Conservation (phyloP, 495 filamentous ascomycete genomes). For the Penicillium herquei region DNA sequence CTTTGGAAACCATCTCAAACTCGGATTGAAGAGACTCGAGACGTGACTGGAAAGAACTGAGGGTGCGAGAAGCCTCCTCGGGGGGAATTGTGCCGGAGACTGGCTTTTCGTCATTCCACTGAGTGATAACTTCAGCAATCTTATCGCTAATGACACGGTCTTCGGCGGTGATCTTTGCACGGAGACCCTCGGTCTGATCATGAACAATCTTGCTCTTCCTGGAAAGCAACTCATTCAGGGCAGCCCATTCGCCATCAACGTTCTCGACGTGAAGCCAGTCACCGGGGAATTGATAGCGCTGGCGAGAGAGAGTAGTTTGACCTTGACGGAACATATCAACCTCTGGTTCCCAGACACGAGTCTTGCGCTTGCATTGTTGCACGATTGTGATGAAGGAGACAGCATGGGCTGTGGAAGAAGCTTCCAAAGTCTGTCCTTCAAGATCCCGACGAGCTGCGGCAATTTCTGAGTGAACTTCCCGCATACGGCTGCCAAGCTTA, state of each 20-base stretch:
- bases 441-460: conserved; percentile 84
- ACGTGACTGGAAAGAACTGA: conserved; percentile 75
- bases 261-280: conserved; percentile 96
- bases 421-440: conserved; percentile 85
- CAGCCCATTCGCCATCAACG: conserved; percentile 89
- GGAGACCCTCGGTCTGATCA: conserved; percentile 90
- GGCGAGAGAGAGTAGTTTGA: conserved; percentile 81
- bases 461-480: conserved; percentile 83
- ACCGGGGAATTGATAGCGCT: conserved; percentile 86
- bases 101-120: conserved; percentile 96
- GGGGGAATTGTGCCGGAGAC: conserved; percentile 92
- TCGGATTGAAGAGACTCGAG: conserved; percentile 82
- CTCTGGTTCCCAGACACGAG: conserved; percentile 90
- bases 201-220: conserved; percentile 91
- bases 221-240: conserved; percentile 81
- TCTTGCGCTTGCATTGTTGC: conserved; percentile 90
- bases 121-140: conserved; percentile 72
- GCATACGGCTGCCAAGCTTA: conserved; percentile 84
- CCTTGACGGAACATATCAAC: conserved; percentile 94
- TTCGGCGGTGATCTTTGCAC: conserved; percentile 94
- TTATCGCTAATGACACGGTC: conserved; percentile 86
- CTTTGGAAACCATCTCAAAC: conserved; percentile 89
- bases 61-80: conserved; percentile 74
- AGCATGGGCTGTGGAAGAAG: conserved; percentile 89
- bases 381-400: conserved; percentile 98